phyloP scores from a whole-genome alignment of 2,329 filamentous ascomycete genomes.

The Blumeria graminis region DNA sequence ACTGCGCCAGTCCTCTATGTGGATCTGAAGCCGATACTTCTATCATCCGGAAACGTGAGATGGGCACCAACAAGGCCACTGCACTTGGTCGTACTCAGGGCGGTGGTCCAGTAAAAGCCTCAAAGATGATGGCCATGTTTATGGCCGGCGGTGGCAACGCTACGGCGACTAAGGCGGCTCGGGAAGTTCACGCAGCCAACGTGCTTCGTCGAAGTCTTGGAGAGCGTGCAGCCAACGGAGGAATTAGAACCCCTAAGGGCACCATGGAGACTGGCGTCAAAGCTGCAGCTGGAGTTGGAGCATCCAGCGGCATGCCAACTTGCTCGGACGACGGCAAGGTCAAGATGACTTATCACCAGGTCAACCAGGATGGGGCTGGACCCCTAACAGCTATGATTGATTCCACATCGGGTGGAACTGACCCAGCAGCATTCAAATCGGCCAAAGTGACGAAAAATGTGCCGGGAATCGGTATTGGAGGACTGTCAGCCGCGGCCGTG shows the following conservation, averaged over 20 bases:
- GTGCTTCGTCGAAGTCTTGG: neutral
- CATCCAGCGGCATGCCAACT: no score
- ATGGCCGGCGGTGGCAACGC: slow-evolving; percentile 24
- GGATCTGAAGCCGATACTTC: slow-evolving; percentile 44
- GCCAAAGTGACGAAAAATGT: neutral
- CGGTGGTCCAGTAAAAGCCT: slow-evolving; percentile 32
- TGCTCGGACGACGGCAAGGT: no score
- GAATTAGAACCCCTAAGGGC: neutral
- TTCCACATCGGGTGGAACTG: no score
- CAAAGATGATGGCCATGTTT: slow-evolving; percentile 31
- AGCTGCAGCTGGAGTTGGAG: no score
- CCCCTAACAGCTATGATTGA: no score
- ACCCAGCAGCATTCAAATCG: no score
- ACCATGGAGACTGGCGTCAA: neutral
- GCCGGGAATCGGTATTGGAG: slow-evolving; percentile 19
- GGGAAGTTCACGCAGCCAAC: neutral
- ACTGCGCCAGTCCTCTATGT: slow-evolving; percentile 35
- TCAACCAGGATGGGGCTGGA: no score
- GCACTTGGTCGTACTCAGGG: slow-evolving; percentile 39
- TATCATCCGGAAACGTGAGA: slow-evolving; percentile 38
- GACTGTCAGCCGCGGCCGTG: slow-evolving; percentile 19
- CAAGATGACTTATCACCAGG: no score
- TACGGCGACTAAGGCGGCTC: slow-evolving; percentile 10
- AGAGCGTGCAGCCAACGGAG: neutral
- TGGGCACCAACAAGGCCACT: slow-evolving; percentile 26